These are phyloP conservation scores for Colletotrichum incanum DNA, from an alignment of 2,329 filamentous ascomycete genomes.

Conservation along the genomic window DNA sequence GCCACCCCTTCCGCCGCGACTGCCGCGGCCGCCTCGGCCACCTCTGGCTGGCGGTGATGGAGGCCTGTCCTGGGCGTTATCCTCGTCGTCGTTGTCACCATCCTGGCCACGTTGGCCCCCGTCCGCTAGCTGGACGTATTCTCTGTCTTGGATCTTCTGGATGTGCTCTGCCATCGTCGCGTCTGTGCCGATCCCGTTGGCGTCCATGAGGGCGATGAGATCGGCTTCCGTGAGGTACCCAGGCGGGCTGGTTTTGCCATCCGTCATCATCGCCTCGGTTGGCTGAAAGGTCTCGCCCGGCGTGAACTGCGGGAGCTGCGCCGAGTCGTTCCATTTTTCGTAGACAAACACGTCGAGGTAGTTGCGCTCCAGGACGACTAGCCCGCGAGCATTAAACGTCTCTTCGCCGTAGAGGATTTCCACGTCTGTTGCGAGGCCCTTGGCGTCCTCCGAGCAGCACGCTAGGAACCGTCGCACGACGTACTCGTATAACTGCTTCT, in stretches of 20 bases:
- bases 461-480: constrained; percentile 92
- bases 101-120: constrained; percentile 56
- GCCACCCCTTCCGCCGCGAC: constrained; percentile 59
- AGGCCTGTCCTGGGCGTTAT: constrained; percentile 56
- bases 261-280: constrained; percentile 88
- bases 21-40: constrained; percentile 62
- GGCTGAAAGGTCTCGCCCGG: constrained; percentile 89
- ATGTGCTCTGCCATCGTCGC: constrained; percentile 99
- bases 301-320: constrained; percentile 84
- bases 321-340: constrained; percentile 94
- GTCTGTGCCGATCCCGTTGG: constrained; percentile 97
- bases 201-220: constrained; percentile 96
- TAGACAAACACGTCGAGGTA: constrained; percentile 97
- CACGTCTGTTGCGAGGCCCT: constrained; percentile 87
- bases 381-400: constrained; percentile 83
- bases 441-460: constrained; percentile 95
- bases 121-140: constrained; percentile 82
- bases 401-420: constrained; percentile 89
- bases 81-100: constrained; percentile 59
- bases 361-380: constrained; percentile 89
- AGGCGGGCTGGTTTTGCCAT: constrained; percentile 91
- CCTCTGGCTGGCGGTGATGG: constrained; percentile 55
- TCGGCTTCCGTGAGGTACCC: constrained; percentile 95
- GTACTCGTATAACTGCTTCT: constrained; percentile 91
- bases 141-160: constrained; percentile 90